A percentile compares a stretch with the other conserved stretches of the same genome.
Conservation (phyloP, 352 stramenopile genomes). For the Pythium brachiatum region DNA sequence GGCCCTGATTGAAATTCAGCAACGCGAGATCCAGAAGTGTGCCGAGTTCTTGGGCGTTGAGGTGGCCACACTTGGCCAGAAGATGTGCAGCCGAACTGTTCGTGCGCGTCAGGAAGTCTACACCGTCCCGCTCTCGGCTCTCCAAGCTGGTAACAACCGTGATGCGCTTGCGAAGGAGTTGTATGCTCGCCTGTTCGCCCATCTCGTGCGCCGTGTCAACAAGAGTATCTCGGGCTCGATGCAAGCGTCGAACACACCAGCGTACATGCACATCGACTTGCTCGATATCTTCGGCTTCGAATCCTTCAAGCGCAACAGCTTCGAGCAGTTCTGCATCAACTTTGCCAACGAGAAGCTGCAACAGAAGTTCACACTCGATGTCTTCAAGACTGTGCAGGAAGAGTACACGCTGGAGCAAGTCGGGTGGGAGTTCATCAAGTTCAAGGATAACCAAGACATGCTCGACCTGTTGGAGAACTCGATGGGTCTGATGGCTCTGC, state of each 20-base stretch:
- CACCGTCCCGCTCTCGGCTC: constrained; percentile 62
- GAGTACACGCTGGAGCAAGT: constrained; percentile 77
- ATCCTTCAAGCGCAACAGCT: constrained; percentile 91
- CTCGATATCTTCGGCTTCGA: constrained; percentile 98
- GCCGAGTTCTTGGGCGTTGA: constrained; percentile 72
- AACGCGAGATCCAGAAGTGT: constrained; percentile 57
- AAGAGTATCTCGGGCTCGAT: constrained; percentile 70
- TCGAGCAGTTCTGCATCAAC: constrained; percentile 97
- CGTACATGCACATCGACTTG: constrained; percentile 90
- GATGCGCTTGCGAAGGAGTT: constrained; percentile 95
- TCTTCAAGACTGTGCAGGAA: constrained; percentile 87
- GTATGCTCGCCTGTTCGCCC: constrained; percentile 94
- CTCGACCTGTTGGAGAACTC: constrained; percentile 88
- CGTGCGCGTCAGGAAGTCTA: constrained; percentile 84
- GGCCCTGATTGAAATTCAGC: constrained; percentile 46
- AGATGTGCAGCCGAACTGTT: constrained; percentile 80
- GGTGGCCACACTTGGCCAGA: constrained; percentile 51
- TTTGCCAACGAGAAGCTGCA: constrained; percentile 95
- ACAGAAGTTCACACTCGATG: constrained; percentile 87
- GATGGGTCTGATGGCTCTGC: constrained; percentile 86
- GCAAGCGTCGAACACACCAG: constrained; percentile 30
- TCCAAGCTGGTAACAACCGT: constrained; percentile 82
- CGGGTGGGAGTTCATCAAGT: constrained; percentile 79
- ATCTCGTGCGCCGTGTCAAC: constrained; percentile 90
- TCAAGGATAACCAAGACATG: constrained; percentile 90